phyloP scores from a whole-genome alignment of 192 early-diverging fungal species.

The Coemansia sp. region DNA sequence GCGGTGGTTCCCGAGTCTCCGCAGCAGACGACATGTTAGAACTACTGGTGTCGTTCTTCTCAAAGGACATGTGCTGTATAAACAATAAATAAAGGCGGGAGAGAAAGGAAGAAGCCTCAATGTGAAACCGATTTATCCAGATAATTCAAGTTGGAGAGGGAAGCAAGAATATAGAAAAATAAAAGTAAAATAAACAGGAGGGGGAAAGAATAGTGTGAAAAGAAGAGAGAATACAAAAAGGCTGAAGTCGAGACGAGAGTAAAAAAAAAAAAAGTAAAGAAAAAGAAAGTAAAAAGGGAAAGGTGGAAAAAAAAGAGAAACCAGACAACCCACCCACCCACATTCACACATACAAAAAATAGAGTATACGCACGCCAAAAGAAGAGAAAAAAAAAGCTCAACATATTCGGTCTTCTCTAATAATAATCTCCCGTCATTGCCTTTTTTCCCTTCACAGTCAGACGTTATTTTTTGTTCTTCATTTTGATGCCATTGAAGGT shows the following conservation, averaged over 20 bases:
- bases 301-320: too few relatives aligned
- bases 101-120: background rate
- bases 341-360: too few relatives aligned
- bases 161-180: background rate
- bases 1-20: slow-evolving; percentile 51
- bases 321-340: too few relatives aligned
- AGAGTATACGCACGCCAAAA: too few relatives aligned
- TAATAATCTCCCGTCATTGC: too few relatives aligned
- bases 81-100: slow-evolving; percentile 6
- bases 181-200: background rate
- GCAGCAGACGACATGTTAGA: background rate
- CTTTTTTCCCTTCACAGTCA: too few relatives aligned
- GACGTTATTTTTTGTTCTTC: too few relatives aligned
- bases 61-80: background rate
- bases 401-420: too few relatives aligned
- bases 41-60: slow-evolving; percentile 8
- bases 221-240: slow-evolving; percentile 6
- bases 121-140: slow-evolving; percentile 9
- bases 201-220: background rate
- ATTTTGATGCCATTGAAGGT: too few relatives aligned
- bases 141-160: background rate
- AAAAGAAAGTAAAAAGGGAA: too few relatives aligned
- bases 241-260: background rate
- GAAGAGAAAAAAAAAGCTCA: too few relatives aligned
- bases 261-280: background rate